Percentiles rank a stretch among this genome's conserved stretches.
Conservation (phyloP, 805 yeast species). For the Wickerhamiella alocasiicola region DNA sequence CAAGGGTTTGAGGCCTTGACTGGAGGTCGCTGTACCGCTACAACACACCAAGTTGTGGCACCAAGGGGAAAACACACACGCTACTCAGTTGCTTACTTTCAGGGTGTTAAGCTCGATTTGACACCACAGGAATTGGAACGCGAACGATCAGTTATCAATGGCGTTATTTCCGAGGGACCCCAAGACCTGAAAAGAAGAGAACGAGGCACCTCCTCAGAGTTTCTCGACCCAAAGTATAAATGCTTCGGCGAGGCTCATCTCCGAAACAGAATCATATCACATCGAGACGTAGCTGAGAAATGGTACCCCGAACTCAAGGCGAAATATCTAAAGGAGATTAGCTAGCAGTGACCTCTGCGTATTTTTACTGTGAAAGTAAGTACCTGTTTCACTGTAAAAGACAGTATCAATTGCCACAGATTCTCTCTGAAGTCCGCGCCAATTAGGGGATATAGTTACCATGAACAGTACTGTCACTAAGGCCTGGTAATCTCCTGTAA, state of each 20-base stretch:
- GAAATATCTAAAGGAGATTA: conserved; percentile 18
- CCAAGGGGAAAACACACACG: conserved; percentile 6
- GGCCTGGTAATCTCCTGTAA: too few relatives aligned
- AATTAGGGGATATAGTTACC: too few relatives aligned
- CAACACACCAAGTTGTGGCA: conserved; percentile 38
- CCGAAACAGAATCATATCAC: conserved; percentile 32
- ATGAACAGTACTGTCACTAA: too few relatives aligned
- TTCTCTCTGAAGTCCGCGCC: too few relatives aligned
- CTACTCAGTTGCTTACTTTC: conserved; percentile 14
- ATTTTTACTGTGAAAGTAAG: too few relatives aligned
- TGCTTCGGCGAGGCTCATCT: conserved; percentile 33
- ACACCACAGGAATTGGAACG: conserved; percentile 23
- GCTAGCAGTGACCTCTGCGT: too few relatives aligned
- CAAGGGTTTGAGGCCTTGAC: conserved; percentile 51
- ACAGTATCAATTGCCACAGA: too few relatives aligned
- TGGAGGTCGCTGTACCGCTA: conserved; percentile 46
- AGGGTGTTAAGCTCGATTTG: conserved; percentile 27
- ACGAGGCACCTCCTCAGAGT: conserved; percentile 25
- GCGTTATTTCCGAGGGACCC: conserved; percentile 23
- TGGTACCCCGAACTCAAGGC: conserved; percentile 31
- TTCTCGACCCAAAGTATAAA: conserved; percentile 24
- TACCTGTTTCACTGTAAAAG: too few relatives aligned
- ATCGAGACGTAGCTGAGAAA: conserved; percentile 30
- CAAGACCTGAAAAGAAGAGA: conserved; percentile 20
- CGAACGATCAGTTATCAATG: conserved; percentile 21